These are phyloP conservation scores for Aspergillus quadrilineatus DNA, from an alignment of 2,329 filamentous ascomycete genomes.

Conservation along the genomic window DNA sequence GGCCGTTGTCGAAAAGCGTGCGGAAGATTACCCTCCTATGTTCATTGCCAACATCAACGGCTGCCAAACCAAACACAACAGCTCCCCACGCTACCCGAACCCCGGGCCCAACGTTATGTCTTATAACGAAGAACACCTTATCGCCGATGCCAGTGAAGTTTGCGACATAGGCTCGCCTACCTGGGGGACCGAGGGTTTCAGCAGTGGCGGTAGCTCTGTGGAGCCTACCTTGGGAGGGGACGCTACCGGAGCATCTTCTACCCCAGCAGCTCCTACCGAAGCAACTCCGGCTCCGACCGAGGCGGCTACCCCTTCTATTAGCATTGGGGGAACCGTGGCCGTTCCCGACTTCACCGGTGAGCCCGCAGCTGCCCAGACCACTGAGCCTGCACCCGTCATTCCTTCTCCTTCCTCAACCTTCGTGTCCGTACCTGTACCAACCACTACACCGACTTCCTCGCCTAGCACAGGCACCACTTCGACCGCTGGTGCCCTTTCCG, in stretches of 20 bases:
- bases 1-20: constrained; percentile 50
- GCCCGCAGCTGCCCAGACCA: background rate
- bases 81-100: constrained; percentile 67
- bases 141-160: constrained; percentile 28
- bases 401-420: background rate
- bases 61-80: constrained; percentile 56
- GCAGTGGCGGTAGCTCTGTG: constrained; percentile 28
- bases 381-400: too few relatives aligned
- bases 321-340: background rate
- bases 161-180: constrained; percentile 32
- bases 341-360: background rate
- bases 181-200: constrained; percentile 31
- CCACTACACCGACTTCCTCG: background rate
- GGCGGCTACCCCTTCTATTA: background rate
- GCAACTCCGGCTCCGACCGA: constrained; percentile 2
- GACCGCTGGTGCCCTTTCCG: constrained; percentile 38
- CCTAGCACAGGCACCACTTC: constrained; percentile 14
- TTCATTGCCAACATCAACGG: constrained; percentile 69
- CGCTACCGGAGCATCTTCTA: constrained; percentile 15
- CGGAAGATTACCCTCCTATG: constrained; percentile 66
- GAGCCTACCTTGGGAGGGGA: background rate
- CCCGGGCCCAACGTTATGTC: too few relatives aligned
- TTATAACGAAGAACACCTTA: too few relatives aligned
- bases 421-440: background rate
- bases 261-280: constrained; percentile 13